These are phyloP conservation scores for Graphilbum ipis-grandicollis DNA, from an alignment of 2,329 filamentous ascomycete genomes.

Conservation along the genomic window DNA sequence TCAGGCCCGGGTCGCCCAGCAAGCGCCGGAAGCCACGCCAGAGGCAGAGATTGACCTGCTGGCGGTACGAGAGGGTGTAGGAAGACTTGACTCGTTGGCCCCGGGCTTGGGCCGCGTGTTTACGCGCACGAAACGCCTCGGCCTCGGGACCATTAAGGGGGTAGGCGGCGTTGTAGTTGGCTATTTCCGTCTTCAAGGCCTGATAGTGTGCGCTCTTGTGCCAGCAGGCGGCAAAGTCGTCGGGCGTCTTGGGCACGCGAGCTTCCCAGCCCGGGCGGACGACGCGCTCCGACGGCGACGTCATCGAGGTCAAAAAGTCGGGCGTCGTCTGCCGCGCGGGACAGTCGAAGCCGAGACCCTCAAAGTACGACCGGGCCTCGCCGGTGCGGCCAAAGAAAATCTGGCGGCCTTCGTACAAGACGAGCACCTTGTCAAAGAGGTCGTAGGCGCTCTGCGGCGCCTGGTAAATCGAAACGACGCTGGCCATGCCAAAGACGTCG, in stretches of 20 bases:
- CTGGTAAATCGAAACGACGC: slow-evolving; percentile 58
- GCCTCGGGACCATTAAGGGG: slow-evolving; percentile 36
- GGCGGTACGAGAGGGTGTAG: slow-evolving; percentile 58
- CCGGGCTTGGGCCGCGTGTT: slow-evolving; percentile 35
- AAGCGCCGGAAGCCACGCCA: slow-evolving; percentile 66
- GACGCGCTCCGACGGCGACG: slow-evolving; percentile 36
- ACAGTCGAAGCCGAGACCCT: slow-evolving; percentile 48
- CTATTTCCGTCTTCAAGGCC: slow-evolving; percentile 33
- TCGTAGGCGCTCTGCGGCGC: slow-evolving; percentile 47
- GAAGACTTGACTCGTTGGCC: slow-evolving; percentile 51
- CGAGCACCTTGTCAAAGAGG: slow-evolving; percentile 38
- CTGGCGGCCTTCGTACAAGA: slow-evolving; percentile 41
- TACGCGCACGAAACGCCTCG: slow-evolving; percentile 34
- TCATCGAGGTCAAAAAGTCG: slow-evolving; percentile 59
- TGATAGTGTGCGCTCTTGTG: slow-evolving; percentile 32
- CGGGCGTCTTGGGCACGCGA: slow-evolving; percentile 37
- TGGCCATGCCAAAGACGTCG: slow-evolving; percentile 46
- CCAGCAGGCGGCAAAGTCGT: slow-evolving; percentile 42
- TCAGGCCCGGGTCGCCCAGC: slow-evolving; percentile 59
- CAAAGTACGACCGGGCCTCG: slow-evolving; percentile 45
- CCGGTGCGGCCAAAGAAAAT: slow-evolving; percentile 45
- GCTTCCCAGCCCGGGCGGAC: slow-evolving; percentile 36
- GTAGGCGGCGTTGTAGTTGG: slow-evolving; percentile 32
- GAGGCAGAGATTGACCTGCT: slow-evolving; percentile 65
- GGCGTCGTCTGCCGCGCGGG: slow-evolving; percentile 49